Evolutionary conservation across 805 yeast species (phyloP).

Genomic region (Sugiyamaella marilandica): DNA sequence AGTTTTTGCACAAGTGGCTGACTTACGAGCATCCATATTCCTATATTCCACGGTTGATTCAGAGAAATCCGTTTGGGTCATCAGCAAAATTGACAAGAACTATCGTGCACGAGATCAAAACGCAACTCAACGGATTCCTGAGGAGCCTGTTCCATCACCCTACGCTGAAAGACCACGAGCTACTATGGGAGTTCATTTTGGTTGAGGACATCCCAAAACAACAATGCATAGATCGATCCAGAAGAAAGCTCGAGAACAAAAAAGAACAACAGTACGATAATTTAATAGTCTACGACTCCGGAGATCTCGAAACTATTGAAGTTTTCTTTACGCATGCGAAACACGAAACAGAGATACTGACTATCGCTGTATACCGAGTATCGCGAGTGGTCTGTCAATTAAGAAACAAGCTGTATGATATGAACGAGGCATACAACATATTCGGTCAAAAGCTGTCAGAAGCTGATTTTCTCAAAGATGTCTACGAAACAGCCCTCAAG

Average conservation of each 20-base stretch:
- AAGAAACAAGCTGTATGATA: conserved; percentile 19
- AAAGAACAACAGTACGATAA: conserved; percentile 23
- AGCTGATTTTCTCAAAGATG: conserved; percentile 10
- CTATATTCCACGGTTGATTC: conserved; percentile 34
- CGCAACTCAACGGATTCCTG: conserved; percentile 47
- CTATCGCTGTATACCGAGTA: conserved; percentile 7
- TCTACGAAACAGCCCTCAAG: conserved; percentile 1
- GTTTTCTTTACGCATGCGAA: conserved; percentile 25
- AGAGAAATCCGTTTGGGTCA: conserved; percentile 28
- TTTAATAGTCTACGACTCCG: conserved; percentile 17
- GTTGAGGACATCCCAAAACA: conserved; percentile 23
- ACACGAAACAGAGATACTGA: conserved; percentile 17
- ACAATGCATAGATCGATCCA: conserved; percentile 24
- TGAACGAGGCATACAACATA: conserved; percentile 18
- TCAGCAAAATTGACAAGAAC: conserved; percentile 30
- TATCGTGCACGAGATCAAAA: conserved; percentile 36
- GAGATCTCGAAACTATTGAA: conserved; percentile 22
- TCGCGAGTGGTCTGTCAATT: conserved; percentile 13
- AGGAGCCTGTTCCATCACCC: conserved; percentile 40
- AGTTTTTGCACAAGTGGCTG: conserved; percentile 31
- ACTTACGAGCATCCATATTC: conserved; percentile 34
- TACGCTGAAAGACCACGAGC: conserved; percentile 34
- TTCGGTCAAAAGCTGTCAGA: conserved; percentile 13
- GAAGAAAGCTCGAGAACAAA: conserved; percentile 25
- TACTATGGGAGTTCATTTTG: conserved; percentile 40